Evolutionary conservation across 2,329 filamentous ascomycete genomes (phyloP), one percentile per base, ranked within the genome.

Genomic region (Escovopsis sp.): DNA sequence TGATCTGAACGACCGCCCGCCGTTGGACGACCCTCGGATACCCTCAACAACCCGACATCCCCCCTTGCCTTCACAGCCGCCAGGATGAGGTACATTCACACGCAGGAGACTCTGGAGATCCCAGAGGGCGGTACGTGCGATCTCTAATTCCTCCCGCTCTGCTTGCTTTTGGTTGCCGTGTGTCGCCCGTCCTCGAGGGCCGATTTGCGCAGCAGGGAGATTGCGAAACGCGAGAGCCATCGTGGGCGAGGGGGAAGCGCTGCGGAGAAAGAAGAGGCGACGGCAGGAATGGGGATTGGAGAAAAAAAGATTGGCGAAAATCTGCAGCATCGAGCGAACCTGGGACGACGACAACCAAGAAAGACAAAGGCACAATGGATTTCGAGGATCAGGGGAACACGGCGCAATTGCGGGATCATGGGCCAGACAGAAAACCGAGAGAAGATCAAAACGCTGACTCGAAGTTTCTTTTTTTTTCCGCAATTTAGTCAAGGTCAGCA

Each of bases 1-100:
- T 57, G 59, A 36, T 36, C 34, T 36, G 34, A 30, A 36, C 34
- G 34, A 60, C 48, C 49, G 57, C 54, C 27, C 27, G 27, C 27
- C 27, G 27, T 30, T 30, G 53, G 50, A 48, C 54, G 55, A 57
- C 54, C 27, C 27, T 54, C 51, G 53, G 50, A 59, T 50, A 60
- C 61, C 59, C 59, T 62, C 59, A 60, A 59, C 58, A 53, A 54
- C 8, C 53, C 62, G 57, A 59, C 63, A 65, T 63, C 60, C 61
- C 60, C 59, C 44, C 27, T 30, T 30, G 39, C 45, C 60, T 60
- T 62, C 64, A 64, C 62, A 59, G 66, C 66, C 68, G 71, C 72
- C 83, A 95, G 84, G 73, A 96, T 96, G 91, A 93, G 84, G 78
- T 96, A 95, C 85, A 94, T 98, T 75, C 87, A 95, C 79, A 94